Evolutionary conservation across 2,329 filamentous ascomycete genomes (phyloP), one percentile per base, ranked within the genome.

Genomic region (Talaromyces amestolkiae): DNA sequence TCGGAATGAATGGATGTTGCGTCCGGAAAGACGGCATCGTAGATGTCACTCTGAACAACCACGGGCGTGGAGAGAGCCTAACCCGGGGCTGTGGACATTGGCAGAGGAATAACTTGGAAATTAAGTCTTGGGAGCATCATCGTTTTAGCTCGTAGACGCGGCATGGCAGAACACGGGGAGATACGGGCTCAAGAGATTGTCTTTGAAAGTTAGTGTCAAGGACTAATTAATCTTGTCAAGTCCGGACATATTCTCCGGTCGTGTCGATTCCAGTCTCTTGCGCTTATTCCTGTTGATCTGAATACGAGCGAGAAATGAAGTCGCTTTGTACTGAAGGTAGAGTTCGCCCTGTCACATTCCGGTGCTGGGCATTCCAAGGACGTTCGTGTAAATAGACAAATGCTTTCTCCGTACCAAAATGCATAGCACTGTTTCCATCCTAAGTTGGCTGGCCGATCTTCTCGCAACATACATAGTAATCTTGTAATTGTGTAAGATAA

Each of bases 11-110:
- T 58, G 39, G 60, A 43, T 54, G 39, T 59, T 49, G 61, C 61
- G 69, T n/a, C 66, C 63, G 3, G 72, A 71, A 24, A 70, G 72
- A 61, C 70, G 72, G 6, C 75, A 78, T 70, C 70, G 75, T 19
- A 71, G 76, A 60, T 76, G 75, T 63, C 77, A 78, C 68, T 78
- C 77, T 13, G 76, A 78, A 61, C 74, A 77, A 63, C 77, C 76
- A 27, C 71, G 75, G 45, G 69, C 75, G 31, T 78, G 77, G 77
- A 75, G 72, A 45, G 70, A 72, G 47, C 77, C 76, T 4, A 77
- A 75, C 62, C 72, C 73, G 51, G 70, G 70, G 49, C 64, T 78
- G 62, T 78, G 76, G 76, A 74, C 76, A 33, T 67, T 78, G 35
- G 54, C 69, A 60, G 77, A 78, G 67, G 74, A 77, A 56, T 69